Base-by-base conservation (phyloP, 1,139 yeast species). In the Entelexis paramagnoliae region DNA sequence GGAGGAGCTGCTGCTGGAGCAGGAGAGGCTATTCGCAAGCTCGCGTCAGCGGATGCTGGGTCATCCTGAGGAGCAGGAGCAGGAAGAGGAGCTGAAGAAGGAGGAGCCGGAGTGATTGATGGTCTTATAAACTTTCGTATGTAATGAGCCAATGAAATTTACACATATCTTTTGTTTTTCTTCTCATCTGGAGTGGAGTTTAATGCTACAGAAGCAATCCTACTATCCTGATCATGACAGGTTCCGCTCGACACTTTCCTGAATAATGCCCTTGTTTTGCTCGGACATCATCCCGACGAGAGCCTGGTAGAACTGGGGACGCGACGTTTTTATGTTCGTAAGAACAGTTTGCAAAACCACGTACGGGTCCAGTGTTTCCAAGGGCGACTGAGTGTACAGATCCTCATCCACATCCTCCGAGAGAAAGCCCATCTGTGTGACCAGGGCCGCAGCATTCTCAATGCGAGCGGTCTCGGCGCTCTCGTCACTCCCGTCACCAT, bases 1-100 rank as follows among this genome's bases (percentile, higher is more conserved):
- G 64, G 98, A 89, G 66, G 98, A 91, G 66, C 72, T 91, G 55
- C 75, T 91, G 63, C 78, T 79, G 60, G 95, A 91, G 66, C 99
- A 91, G 66, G 97, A 91, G 64, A 94, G 85, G 64, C 72, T 91
- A 57, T 89, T 91, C 68, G 85, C 91, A 61, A 83, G 85, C 64
- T 86, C 96, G 30, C 75, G 97, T 58, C 88, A 87, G 55, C 63
- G 58, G 2, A 52, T 59, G 60, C 42, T 59, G 41, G 59, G 59
- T 13, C 45, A 46, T 30, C 34, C 49, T 8, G 55, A 52, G 24
- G 48, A 52, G 14, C 30, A 36, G 26, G 24, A 35, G 39, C 24
- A 35, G 4, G 14, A 20, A 26, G 42, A 26, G 11, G 47, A 44
- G 24, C n/a, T 22, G 10, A 42, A 22, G 17, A 26, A 26, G 11